Evolutionary conservation across 2,329 filamentous ascomycete genomes (phyloP), one percentile per base, ranked within the genome.

Genomic region (Tricladium varicosporioides): DNA sequence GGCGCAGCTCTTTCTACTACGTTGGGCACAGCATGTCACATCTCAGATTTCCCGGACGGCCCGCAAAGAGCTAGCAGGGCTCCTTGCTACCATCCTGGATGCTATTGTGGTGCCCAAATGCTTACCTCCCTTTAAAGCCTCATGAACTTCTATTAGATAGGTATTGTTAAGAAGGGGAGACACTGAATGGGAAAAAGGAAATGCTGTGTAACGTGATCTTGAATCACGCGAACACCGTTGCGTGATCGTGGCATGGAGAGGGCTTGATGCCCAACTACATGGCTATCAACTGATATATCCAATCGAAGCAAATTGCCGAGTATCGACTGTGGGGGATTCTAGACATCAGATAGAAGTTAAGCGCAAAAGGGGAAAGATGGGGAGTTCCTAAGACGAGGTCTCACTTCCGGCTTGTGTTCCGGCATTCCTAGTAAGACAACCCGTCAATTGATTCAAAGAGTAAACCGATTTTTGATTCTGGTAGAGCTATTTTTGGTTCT

Each of bases 131-230:
- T 40, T 40, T 5, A 10, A 13, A n/a, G 4, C n/a, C 9, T 40
- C 36, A 40, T 40, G 36, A 4, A 13, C n/a, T n/a, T 40, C 11
- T 40, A 40, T 40, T 10, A 40, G 36, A 13, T 40, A 22, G 16
- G 50, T 18, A 36, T 27, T 36, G 5, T n/a, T 7, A 31, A 22
- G 31, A 46, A 53, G 51, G 51, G 43, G 42, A 46, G 19, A 33
- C 16, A 19, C 10, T 7, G 19, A 50, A 18, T 33, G 43, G 43
- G 27, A n/a, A 40, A 22, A 15, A 48, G 44, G 33, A 33, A 32
- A 54, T 46, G 58, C 40, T 5, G 58, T 60, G 51, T 40, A 48
- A 57, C 58, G 32, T 44, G 44, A 60, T 60, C 54, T 49, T 3
- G 31, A 40, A 56, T 56, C 54, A 60, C 47, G 54, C 51, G 51